These are phyloP conservation scores for Tillandsia fasciculata DNA, from an alignment of 176 grass and related monocot genomes.

Conservation along the genomic window DNA sequence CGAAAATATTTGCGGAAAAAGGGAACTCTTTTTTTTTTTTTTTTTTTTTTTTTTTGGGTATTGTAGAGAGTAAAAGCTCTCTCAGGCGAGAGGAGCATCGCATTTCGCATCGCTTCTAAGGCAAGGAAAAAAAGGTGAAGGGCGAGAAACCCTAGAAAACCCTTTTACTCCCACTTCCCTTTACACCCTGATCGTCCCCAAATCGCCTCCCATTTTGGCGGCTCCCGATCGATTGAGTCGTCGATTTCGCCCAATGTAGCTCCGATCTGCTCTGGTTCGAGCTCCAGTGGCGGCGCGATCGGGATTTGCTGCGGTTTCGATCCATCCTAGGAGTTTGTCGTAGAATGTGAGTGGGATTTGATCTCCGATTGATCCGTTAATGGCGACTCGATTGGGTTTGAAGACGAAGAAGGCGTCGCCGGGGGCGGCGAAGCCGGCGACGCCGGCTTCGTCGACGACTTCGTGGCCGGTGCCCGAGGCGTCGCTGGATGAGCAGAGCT, in stretches of 20 bases:
- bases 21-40: slow-evolving; percentile 26
- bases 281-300: slow-evolving; percentile 38
- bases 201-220: slow-evolving; percentile 15
- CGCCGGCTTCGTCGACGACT: slow-evolving; percentile 63
- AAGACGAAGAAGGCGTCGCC: slow-evolving; percentile 41
- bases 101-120: slow-evolving; percentile 53
- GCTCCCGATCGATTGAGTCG: slow-evolving; percentile 13
- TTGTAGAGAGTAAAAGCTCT: neutral
- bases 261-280: slow-evolving; percentile 21
- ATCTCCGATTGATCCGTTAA: neutral
- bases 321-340: neutral
- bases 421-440: slow-evolving; percentile 22
- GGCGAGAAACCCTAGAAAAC: slow-evolving; percentile 48
- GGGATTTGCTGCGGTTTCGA: neutral
- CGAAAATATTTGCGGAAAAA: slow-evolving; percentile 4
- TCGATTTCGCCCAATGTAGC: slow-evolving; percentile 31
- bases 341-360: neutral
- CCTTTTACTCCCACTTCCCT: slow-evolving; percentile 30
- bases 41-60: too few species aligned
- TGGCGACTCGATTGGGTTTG: slow-evolving; percentile 19
- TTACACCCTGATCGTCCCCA: slow-evolving; percentile 6
- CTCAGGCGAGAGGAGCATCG: slow-evolving; percentile 6
- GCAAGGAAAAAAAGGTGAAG: slow-evolving; percentile 44
- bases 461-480: slow-evolving; percentile 60
- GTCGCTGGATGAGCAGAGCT: slow-evolving; percentile 55